Percentiles rank a stretch among this genome's conserved stretches.
phyloP scores from a whole-genome alignment of 495 filamentous ascomycete species.

The Annulohypoxylon moriforme region DNA sequence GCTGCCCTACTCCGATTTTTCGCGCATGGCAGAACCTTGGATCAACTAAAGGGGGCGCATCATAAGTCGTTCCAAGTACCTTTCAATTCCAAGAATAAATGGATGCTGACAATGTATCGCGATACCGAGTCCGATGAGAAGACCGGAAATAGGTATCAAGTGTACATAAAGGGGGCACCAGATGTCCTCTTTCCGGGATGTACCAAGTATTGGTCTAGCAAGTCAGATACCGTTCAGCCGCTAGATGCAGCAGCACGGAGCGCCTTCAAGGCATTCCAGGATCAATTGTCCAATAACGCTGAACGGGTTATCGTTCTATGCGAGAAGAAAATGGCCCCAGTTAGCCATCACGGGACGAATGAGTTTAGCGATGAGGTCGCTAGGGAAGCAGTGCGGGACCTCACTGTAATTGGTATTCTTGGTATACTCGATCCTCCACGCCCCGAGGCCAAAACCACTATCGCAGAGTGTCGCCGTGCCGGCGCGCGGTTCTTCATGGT shows the following conservation, averaged over 20 bases:
- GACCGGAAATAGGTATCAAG: not conserved
- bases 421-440: not conserved
- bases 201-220: not conserved
- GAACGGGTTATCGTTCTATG: not conserved
- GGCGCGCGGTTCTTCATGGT: not conserved
- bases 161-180: not conserved
- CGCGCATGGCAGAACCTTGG: not conserved
- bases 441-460: not conserved
- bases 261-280: not conserved
- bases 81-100: not conserved
- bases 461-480: not conserved
- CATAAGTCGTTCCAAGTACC: not conserved
- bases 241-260: not conserved
- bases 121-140: not conserved
- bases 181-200: not conserved
- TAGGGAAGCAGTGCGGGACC: not conserved
- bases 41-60: not conserved
- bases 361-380: not conserved
- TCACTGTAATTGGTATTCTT: not conserved
- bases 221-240: not conserved
- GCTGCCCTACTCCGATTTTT: not conserved
- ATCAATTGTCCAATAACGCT: not conserved
- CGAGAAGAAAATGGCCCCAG: not conserved
- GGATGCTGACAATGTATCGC: not conserved
- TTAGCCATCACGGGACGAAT: not conserved